Percentiles rank a stretch among this genome's conserved stretches.
Evolutionary conservation across 345 rosid species (phyloP).

Genomic region (Dipteronia dyeriana): DNA sequence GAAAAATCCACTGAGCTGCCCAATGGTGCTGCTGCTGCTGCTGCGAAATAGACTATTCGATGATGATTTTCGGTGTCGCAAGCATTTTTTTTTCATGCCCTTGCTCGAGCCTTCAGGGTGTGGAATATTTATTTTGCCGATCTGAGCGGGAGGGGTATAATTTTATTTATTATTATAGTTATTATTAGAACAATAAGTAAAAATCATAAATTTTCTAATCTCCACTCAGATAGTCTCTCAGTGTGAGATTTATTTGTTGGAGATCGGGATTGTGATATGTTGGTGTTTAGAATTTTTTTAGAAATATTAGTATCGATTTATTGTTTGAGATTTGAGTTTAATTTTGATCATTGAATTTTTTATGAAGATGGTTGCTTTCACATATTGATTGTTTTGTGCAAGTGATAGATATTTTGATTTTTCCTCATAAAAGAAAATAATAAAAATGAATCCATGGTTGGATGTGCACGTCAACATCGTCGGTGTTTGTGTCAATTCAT

Average conservation of each 20-base stretch:
- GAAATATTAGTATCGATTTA: too few relatives aligned
- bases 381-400: neutral
- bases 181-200: conserved; percentile 33
- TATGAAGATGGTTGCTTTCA: neutral
- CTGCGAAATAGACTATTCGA: conserved; percentile 31
- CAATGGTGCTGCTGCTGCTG: conserved; percentile 23
- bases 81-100: too few relatives aligned
- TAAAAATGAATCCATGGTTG: too few relatives aligned
- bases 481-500: too few relatives aligned
- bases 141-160: conserved; percentile 8
- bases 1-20: conserved; percentile 19
- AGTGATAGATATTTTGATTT: too few relatives aligned
- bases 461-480: too few relatives aligned
- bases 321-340: neutral
- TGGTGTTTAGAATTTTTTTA: conserved; percentile 2
- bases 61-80: neutral
- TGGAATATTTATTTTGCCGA: conserved; percentile 25
- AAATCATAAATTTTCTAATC: conserved; percentile 5
- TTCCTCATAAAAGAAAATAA: too few relatives aligned
- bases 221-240: conserved; percentile 16
- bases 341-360: too few relatives aligned
- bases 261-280: conserved; percentile 11
- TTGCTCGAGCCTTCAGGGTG: conserved; percentile 2
- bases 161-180: conserved; percentile 13
- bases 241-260: conserved; percentile 4